Conservation (phyloP, 306 rosid species). For the Corylus americana region DNA sequence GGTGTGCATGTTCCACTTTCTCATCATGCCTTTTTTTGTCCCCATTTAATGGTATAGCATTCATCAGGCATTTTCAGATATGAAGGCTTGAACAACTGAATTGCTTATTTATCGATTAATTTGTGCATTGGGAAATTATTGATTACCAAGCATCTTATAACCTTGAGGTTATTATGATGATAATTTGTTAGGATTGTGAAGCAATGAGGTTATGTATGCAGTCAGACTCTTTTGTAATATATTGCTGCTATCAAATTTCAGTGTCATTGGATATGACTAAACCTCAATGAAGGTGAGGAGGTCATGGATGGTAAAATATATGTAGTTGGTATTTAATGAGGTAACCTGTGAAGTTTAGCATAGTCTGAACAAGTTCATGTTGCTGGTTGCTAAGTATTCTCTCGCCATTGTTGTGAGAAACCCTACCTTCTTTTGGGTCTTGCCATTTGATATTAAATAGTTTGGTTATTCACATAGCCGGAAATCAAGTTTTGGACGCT, state of each 20-base stretch:
- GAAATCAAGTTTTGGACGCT: background rate
- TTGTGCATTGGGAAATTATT: background rate
- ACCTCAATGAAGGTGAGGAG: background rate
- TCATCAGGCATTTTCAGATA: background rate
- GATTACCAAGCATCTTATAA: background rate
- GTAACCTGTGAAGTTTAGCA: background rate
- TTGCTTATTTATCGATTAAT: too few species aligned
- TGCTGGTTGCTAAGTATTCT: background rate
- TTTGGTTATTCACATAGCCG: too few species aligned
- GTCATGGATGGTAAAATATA: background rate
- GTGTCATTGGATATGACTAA: too few species aligned
- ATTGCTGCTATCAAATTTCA: too few species aligned
- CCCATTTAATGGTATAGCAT: background rate
- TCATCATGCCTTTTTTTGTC: background rate
- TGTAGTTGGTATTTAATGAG: background rate
- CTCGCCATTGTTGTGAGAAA: background rate
- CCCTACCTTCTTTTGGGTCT: background rate
- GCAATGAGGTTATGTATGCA: background rate
- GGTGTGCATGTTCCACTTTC: background rate
- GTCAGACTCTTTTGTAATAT: background rate
- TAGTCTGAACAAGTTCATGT: background rate
- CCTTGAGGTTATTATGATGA: background rate
- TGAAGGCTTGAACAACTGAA: too few species aligned
- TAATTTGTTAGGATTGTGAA: background rate
- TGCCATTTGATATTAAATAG: background rate